A percentile compares a stretch with the other conserved stretches of the same genome.
These are phyloP conservation scores for Shiraia sp. DNA, from an alignment of 2,329 filamentous ascomycete species.

Conservation along the genomic window DNA sequence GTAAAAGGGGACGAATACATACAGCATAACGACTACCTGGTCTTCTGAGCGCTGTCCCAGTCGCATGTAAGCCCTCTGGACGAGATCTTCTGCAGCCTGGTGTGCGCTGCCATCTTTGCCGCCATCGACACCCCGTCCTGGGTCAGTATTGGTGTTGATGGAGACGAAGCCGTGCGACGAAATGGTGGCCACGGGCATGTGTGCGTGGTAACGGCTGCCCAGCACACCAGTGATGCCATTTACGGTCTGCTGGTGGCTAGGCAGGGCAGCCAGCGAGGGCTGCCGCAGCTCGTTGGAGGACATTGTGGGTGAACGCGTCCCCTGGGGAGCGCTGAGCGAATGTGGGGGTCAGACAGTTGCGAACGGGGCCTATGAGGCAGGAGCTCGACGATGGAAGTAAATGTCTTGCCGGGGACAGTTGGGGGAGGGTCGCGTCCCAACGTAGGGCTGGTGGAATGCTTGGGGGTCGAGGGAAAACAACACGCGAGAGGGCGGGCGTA, in stretches of 20 bases:
- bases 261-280: slow-evolving; percentile 71
- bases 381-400: slow-evolving; percentile 9
- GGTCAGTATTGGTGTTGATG: slow-evolving; percentile 92
- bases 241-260: slow-evolving; percentile 75
- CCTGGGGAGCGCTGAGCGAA: slow-evolving; percentile 41
- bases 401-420: slow-evolving; percentile 8
- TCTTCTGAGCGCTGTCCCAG: slow-evolving; percentile 89
- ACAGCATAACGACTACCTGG: slow-evolving; percentile 92
- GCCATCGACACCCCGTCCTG: slow-evolving; percentile 85
- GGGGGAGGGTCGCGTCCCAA: slow-evolving; percentile 16
- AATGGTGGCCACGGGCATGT: slow-evolving; percentile 81
- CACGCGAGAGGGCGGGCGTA: slow-evolving; percentile 12
- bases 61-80: slow-evolving; percentile 80
- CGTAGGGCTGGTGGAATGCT: slow-evolving; percentile 29
- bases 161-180: slow-evolving; percentile 91
- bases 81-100: slow-evolving; percentile 90
- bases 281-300: slow-evolving; percentile 63
- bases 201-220: slow-evolving; percentile 88
- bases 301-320: slow-evolving; percentile 57
- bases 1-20: slow-evolving; percentile 48
- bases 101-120: slow-evolving; percentile 89
- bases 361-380: slow-evolving; percentile 6
- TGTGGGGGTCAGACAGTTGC: slow-evolving; percentile 26
- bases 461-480: slow-evolving; percentile 18
- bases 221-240: slow-evolving; percentile 81